Conservation (phyloP, 805 yeast genomes). For the Hemisphaericaspora nanyangensis region DNA sequence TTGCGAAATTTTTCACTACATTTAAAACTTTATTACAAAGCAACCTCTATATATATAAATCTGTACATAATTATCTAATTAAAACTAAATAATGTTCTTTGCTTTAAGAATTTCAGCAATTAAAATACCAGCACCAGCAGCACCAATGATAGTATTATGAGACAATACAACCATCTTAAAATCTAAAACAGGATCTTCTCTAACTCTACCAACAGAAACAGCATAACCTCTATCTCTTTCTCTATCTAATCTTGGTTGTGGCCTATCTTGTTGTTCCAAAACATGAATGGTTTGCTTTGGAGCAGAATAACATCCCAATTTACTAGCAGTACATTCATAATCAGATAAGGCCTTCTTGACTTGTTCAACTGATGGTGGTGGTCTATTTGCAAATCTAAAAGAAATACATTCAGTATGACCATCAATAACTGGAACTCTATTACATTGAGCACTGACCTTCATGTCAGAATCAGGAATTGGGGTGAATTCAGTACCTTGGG, state of each 20-base stretch:
- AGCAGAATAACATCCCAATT: slow-evolving; percentile 83
- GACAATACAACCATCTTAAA: slow-evolving; percentile 96
- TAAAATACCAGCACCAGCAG: slow-evolving; percentile 96
- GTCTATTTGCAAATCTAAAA: slow-evolving; percentile 72
- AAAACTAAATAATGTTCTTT: slow-evolving; percentile 67
- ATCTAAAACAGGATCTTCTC: slow-evolving; percentile 91
- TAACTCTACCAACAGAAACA: slow-evolving; percentile 89
- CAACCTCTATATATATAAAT: too few relatives aligned
- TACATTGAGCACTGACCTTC: slow-evolving; percentile 92
- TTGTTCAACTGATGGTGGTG: slow-evolving; percentile 81
- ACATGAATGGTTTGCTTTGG: slow-evolving; percentile 91
- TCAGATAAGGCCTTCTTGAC: slow-evolving; percentile 66
- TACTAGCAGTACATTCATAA: slow-evolving; percentile 79
- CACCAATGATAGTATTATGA: slow-evolving; percentile 96
- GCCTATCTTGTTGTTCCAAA: slow-evolving; percentile 87
- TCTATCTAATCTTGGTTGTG: slow-evolving; percentile 96
- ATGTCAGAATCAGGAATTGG: slow-evolving; percentile 64
- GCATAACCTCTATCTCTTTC: slow-evolving; percentile 93
- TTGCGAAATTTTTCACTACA: too few relatives aligned
- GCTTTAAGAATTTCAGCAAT: slow-evolving; percentile 88
- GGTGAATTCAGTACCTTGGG: slow-evolving; percentile 50
- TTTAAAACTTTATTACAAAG: not conserved
- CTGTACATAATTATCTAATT: too few relatives aligned
- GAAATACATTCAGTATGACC: slow-evolving; percentile 97
- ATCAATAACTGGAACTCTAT: slow-evolving; percentile 94